Conservation (phyloP, 1,284 basidiomycete species). For the Melampsora americana region DNA sequence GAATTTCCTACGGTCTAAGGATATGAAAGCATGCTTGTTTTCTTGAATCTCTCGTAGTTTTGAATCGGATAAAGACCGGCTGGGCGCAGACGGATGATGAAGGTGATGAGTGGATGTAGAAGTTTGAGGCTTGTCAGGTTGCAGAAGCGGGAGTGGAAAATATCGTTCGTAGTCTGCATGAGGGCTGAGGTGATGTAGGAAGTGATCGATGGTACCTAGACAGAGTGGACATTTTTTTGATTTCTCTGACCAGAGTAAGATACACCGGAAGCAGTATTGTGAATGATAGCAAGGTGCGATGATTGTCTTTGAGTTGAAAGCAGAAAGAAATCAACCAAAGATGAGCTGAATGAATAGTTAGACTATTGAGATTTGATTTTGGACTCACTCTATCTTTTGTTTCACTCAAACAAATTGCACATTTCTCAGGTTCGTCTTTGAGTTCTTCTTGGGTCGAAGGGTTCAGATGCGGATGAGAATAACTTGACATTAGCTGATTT, state of each 20-base stretch:
- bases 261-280: constrained; percentile 29
- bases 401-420: constrained; percentile 7
- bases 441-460: too few species aligned
- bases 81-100: neutral
- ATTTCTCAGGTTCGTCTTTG: neutral
- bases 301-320: constrained; percentile 5
- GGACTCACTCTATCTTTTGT: neutral
- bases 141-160: constrained; percentile 23
- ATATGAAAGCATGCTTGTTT: neutral
- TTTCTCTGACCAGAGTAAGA: constrained; percentile 3
- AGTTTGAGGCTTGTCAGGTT: neutral
- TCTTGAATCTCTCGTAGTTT: neutral
- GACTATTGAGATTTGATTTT: neutral
- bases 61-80: neutral
- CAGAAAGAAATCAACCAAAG: neutral
- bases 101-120: neutral
- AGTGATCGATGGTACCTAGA: constrained; percentile 10
- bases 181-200: constrained; percentile 16
- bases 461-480: neutral
- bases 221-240: constrained; percentile 26
- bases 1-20: constrained; percentile 23
- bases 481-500: constrained; percentile 3
- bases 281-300: constrained; percentile 34
- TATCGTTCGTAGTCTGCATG: constrained; percentile 16
- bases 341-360: neutral